A percentile compares a stretch with the other conserved stretches of the same genome.
Evolutionary conservation across 208 protist genomes (phyloP).

Genomic region (Novymonas esmeraldas): DNA sequence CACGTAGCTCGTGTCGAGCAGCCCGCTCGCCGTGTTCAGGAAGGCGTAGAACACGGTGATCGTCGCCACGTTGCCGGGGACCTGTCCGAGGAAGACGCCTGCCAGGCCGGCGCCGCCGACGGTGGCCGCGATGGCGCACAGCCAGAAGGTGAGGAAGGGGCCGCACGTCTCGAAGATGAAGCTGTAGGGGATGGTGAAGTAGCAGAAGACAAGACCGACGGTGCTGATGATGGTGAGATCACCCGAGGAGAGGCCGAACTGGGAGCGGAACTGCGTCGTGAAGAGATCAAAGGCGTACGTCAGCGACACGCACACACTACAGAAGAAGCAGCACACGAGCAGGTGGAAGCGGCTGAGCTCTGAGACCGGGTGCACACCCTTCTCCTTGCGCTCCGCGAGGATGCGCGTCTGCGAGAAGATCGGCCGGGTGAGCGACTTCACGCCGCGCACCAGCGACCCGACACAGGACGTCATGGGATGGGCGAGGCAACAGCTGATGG

Average conservation of each 20-base stretch:
- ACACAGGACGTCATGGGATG: conserved; percentile 2
- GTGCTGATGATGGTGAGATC: conserved; percentile 76
- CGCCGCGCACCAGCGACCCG: not conserved
- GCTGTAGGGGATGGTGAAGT: conserved; percentile 69
- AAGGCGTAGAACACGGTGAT: conserved; percentile 70
- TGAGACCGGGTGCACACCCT: conserved; percentile 45
- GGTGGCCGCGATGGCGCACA: conserved; percentile 33
- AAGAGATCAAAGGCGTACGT: conserved; percentile 78
- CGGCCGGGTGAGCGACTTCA: conserved; percentile 2
- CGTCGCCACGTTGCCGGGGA: conserved; percentile 53
- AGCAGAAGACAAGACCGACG: conserved; percentile 74
- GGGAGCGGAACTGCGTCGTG: conserved; percentile 38
- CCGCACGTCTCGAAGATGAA: conserved; percentile 61
- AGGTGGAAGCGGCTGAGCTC: conserved; percentile 63
- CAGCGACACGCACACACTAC: conserved; percentile 63
- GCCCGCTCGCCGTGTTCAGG: conserved; percentile 51
- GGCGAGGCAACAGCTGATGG: too few species aligned
- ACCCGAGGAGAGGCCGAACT: conserved; percentile 46
- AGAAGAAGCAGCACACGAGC: conserved; percentile 71
- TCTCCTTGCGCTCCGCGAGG: conserved; percentile 36
- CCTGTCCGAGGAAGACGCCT: conserved; percentile 38
- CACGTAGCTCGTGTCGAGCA: conserved; percentile 57
- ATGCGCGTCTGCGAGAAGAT: conserved; percentile 46
- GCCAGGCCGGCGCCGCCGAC: conserved; percentile 47
- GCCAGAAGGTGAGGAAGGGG: conserved; percentile 44